A percentile compares a stretch with the other conserved stretches of the same genome.
Evolutionary conservation across 106 monocot species (phyloP).

Genomic region (Dioscorea zingiberensis): DNA sequence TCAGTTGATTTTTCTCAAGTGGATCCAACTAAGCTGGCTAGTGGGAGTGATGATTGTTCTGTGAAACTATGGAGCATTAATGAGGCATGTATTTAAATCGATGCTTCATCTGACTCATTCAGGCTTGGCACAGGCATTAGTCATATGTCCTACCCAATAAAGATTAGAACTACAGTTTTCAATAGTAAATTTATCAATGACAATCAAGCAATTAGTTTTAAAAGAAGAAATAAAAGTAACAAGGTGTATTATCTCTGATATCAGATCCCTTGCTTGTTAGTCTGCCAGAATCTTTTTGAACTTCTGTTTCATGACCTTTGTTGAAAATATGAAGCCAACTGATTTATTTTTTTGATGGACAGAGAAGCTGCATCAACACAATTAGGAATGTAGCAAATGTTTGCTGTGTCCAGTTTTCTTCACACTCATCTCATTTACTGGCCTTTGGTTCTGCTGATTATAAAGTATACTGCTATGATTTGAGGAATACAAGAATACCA

Average conservation of each 20-base stretch:
- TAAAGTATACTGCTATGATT: conserved; percentile 85
- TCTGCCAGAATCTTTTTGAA: too few relatives aligned
- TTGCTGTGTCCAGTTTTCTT: conserved; percentile 88
- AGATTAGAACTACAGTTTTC: too few relatives aligned
- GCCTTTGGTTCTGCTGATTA: conserved; percentile 94
- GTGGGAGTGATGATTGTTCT: conserved; percentile 87
- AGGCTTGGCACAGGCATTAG: too few relatives aligned
- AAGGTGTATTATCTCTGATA: too few relatives aligned
- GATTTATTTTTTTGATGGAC: conserved; percentile 2
- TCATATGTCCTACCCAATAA: too few relatives aligned
- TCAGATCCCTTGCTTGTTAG: too few relatives aligned
- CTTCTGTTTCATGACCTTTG: too few relatives aligned
- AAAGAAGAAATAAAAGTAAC: too few relatives aligned
- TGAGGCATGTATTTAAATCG: conserved; percentile 43
- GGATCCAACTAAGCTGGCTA: conserved; percentile 85
- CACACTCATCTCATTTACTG: conserved; percentile 77
- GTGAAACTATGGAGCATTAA: conserved; percentile 98
- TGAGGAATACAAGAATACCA: conserved; percentile 70
- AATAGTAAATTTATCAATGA: too few relatives aligned
- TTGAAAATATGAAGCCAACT: too few relatives aligned
- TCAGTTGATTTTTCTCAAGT: conserved; percentile 80
- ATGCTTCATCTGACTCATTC: too few relatives aligned
- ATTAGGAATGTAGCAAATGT: conserved; percentile 79
- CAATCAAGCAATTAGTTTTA: too few relatives aligned
- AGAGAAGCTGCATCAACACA: conserved; percentile 65